Percentiles rank a stretch among this genome's conserved stretches.
These are phyloP conservation scores for Boletus pseudopeckii DNA, from an alignment of 768 basidiomycete species.

Conservation along the genomic window DNA sequence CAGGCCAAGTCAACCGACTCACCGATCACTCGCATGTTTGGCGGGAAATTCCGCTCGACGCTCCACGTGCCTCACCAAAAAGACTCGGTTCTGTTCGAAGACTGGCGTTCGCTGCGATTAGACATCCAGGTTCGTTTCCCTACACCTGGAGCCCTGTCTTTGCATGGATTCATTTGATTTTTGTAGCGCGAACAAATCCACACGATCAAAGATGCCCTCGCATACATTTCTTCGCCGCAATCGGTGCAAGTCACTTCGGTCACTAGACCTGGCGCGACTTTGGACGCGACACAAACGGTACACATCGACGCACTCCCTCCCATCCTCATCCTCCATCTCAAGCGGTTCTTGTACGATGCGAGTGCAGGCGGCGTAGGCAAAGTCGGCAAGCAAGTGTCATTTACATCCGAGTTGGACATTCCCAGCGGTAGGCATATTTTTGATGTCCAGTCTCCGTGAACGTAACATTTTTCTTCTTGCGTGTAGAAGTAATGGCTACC, in stretches of 20 bases:
- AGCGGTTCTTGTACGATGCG: conserved; percentile 86
- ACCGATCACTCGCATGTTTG: conserved; percentile 89
- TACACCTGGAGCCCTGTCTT: neutral
- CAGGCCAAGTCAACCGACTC: conserved; percentile 80
- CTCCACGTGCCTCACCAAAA: conserved; percentile 76
- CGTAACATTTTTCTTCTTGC: neutral
- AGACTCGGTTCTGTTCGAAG: conserved; percentile 86
- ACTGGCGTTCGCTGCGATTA: conserved; percentile 83
- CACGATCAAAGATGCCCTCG: conserved; percentile 80
- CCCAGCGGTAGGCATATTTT: conserved; percentile 47
- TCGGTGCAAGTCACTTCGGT: conserved; percentile 67
- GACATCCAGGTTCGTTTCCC: conserved; percentile 71
- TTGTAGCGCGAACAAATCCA: conserved; percentile 65
- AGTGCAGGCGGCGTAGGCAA: conserved; percentile 77
- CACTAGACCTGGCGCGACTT: conserved; percentile 50
- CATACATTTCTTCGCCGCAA: conserved; percentile 75
- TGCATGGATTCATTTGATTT: neutral
- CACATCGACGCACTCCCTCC: conserved; percentile 82
- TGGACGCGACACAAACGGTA: conserved; percentile 71
- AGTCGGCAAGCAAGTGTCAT: conserved; percentile 75
- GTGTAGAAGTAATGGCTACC: conserved; percentile 58
- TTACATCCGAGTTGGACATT: conserved; percentile 75
- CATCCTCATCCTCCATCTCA: conserved; percentile 84
- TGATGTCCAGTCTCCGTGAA: neutral
- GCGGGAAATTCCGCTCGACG: conserved; percentile 86